phyloP scores from a whole-genome alignment of 495 filamentous ascomycete species.

The Hypoxylon intermedium region DNA sequence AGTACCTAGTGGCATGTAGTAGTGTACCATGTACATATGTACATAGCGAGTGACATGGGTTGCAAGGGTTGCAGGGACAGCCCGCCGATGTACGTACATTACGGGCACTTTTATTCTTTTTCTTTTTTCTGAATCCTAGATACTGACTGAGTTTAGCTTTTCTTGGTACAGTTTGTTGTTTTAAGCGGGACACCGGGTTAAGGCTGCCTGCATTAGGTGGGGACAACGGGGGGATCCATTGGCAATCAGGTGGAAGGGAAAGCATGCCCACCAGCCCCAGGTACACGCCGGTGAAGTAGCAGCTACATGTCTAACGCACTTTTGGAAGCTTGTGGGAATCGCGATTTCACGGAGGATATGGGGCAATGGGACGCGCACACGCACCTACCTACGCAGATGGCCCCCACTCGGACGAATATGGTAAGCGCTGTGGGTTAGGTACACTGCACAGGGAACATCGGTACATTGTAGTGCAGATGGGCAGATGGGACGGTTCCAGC shows the following conservation, averaged over 20 bases:
- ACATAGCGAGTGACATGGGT: neutral
- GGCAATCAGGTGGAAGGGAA: conserved; percentile 34
- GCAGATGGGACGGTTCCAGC: neutral
- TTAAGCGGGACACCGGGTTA: conserved; percentile 25
- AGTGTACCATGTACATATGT: too few relatives aligned
- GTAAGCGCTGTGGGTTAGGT: conserved; percentile 38
- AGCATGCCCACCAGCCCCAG: conserved; percentile 4
- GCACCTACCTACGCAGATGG: conserved; percentile 11
- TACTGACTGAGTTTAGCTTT: conserved; percentile 6
- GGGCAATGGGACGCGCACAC: conserved; percentile 27
- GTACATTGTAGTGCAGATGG: conserved; percentile 6
- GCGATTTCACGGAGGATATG: conserved; percentile 37
- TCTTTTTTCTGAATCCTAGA: conserved; percentile 2
- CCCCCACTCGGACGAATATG: conserved; percentile 22
- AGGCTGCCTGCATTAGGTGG: conserved; percentile 36
- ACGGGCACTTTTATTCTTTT: conserved; percentile 13
- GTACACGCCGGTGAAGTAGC: conserved; percentile 25
- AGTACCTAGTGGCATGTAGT: too few relatives aligned
- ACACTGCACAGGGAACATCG: conserved; percentile 10
- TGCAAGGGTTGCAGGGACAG: conserved; percentile 26
- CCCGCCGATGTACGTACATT: conserved; percentile 21
- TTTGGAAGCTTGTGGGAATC: conserved; percentile 30
- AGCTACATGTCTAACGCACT: conserved; percentile 2
- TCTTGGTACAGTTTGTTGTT: conserved; percentile 20
- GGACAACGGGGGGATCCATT: conserved; percentile 33